Base-by-base conservation (phyloP, 208 protist species). In the Lotmaria passim region DNA sequence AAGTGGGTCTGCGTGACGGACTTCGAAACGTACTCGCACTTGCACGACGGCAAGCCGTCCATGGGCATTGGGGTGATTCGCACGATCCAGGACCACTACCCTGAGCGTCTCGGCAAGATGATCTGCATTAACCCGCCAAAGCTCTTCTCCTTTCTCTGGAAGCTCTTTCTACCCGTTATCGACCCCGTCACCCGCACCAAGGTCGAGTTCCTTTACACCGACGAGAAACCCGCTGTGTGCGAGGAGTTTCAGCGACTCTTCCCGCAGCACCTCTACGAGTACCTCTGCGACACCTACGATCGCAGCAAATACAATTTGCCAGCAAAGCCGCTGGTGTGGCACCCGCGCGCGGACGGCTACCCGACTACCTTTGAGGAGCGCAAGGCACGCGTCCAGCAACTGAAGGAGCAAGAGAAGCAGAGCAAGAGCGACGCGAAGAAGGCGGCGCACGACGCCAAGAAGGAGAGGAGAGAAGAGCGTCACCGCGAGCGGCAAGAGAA, bases 1-100 rank as follows among this genome's bases (percentile, higher is more conserved):
- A 74, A 93, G 90, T 93, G 86, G 87, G 85, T 93, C 1, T 93
- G 83, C 53, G 51, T 95, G 50, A 95, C 90, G 10, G 90, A 95
- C 70, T 95, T 95, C 69, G 87, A 89, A 31, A 90, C 83, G 7
- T 95, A 91, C 78, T 93, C 87, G 23, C 85, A 95, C 71, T 17
- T 93, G 11, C 61, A 70, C 38, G 90, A 95, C 51, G 74, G 85
- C 47, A 91, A 83, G 46, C 79, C 85, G n/a, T 86, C 78, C 24
- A 86, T 92, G 75, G 87, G 79, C 11, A 28, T 84, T 12, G 53
- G 65, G 26, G 85, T 95, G 2, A 89, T 93, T 39, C 53, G 76
- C 12, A 73, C 79, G 0, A 83, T 96, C 28, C 87, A 93, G 61
- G 76, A 93, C 59, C 86, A 94, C 78, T 96, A 81, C 68, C 92